phyloP scores from a whole-genome alignment of 2,329 filamentous ascomycete genomes.

The Davidsoniella eucalypti region DNA sequence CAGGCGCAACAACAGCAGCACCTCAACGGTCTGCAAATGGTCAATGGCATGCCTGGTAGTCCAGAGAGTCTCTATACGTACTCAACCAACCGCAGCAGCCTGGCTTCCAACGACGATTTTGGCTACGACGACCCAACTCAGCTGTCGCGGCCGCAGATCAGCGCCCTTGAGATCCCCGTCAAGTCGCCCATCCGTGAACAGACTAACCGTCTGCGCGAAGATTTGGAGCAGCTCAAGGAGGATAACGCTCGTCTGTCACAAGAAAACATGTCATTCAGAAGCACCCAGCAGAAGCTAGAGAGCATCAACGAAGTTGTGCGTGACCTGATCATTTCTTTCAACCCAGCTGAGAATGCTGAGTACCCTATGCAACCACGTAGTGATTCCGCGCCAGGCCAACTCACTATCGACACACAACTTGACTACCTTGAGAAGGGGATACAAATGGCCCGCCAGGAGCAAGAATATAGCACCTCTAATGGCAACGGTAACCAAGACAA shows the following conservation, averaged over 20 bases:
- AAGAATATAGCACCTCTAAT: conserved; percentile 23
- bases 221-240: conserved; percentile 29
- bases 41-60: conserved; percentile 51
- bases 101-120: conserved; percentile 44
- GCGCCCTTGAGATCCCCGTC: conserved; percentile 38
- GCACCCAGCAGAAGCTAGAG: conserved; percentile 50
- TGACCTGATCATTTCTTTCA: conserved; percentile 47
- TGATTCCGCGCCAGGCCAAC: conserved; percentile 24
- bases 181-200: conserved; percentile 41
- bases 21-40: conserved; percentile 19
- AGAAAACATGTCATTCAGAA: conserved; percentile 35
- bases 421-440: conserved; percentile 56
- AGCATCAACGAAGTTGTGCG: conserved; percentile 50
- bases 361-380: conserved; percentile 21
- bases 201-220: conserved; percentile 31
- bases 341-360: conserved; percentile 35
- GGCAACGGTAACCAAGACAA: conserved; percentile 5
- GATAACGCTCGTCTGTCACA: conserved; percentile 27
- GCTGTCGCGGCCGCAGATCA: conserved; percentile 24
- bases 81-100: conserved; percentile 41
- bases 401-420: conserved; percentile 38
- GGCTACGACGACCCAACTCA: conserved; percentile 51
- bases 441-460: conserved; percentile 40
- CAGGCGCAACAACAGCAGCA: conserved; percentile 18
- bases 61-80: conserved; percentile 63